A percentile compares a stretch with the other conserved stretches of the same genome.
phyloP scores from a whole-genome alignment of 1,284 basidiomycete genomes.

The Rhodotorula sp. region DNA sequence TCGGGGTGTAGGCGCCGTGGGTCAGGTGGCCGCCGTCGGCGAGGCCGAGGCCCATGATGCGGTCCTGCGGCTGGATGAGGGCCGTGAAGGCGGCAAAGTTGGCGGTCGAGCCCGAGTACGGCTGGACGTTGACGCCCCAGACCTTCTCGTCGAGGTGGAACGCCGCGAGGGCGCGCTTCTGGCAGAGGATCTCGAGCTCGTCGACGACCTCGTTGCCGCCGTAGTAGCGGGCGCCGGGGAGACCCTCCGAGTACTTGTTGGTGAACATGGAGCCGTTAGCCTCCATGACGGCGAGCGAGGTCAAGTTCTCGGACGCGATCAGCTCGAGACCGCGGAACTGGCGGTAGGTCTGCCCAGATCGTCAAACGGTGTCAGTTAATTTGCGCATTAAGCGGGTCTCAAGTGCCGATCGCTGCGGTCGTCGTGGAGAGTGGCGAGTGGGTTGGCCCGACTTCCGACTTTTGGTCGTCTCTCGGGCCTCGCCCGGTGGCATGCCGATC shows the following conservation, averaged over 20 bases:
- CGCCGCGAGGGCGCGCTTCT: slow-evolving; percentile 91
- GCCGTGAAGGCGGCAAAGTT: slow-evolving; percentile 98
- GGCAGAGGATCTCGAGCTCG: slow-evolving; percentile 91
- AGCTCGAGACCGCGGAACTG: slow-evolving; percentile 97
- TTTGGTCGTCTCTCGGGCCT: not conserved
- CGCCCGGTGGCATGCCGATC: no score
- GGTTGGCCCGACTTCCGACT: not conserved
- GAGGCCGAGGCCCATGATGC: slow-evolving; percentile 98
- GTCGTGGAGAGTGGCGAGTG: no score
- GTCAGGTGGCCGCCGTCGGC: slow-evolving; percentile 93
- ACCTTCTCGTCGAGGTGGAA: slow-evolving; percentile 80
- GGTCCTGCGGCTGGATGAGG: slow-evolving; percentile 94
- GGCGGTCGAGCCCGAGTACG: slow-evolving; percentile 71
- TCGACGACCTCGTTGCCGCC: slow-evolving; percentile 84
- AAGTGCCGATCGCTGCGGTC: not conserved
- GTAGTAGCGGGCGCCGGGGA: slow-evolving; percentile 88
- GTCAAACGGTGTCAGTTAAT: not conserved
- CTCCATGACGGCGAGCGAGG: slow-evolving; percentile 90
- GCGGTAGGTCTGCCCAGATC: slow-evolving; percentile 49
- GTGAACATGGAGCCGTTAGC: slow-evolving; percentile 97
- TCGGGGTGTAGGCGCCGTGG: slow-evolving; percentile 49
- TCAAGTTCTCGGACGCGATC: slow-evolving; percentile 96
- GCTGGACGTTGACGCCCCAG: slow-evolving; percentile 99
- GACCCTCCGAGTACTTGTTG: slow-evolving; percentile 53
- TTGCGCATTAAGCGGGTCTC: not conserved